Evolutionary conservation across 305 asterid genomes (phyloP).

Genomic region (Fraxinus baroniana): DNA sequence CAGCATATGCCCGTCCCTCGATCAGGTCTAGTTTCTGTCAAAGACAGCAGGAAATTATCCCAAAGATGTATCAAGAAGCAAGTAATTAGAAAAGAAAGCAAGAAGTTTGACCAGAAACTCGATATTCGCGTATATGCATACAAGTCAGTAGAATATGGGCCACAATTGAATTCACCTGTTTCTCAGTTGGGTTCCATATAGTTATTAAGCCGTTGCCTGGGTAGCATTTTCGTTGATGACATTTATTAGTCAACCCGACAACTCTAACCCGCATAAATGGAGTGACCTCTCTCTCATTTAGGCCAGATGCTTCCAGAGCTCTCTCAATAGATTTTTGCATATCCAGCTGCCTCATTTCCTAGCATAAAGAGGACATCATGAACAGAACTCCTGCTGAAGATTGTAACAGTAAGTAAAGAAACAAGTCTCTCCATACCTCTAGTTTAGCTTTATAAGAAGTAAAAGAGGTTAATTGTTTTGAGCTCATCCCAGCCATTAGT

Average conservation of each 20-base stretch:
- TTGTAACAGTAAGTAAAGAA: constrained; percentile 17
- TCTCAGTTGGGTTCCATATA: constrained; percentile 87
- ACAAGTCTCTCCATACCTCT: constrained; percentile 52
- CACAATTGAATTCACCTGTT: constrained; percentile 52
- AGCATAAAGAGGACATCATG: constrained; percentile 24
- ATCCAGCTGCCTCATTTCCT: constrained; percentile 64
- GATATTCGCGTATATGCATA: constrained; percentile 3
- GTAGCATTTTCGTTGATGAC: constrained; percentile 33
- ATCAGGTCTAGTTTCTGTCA: constrained; percentile 57
- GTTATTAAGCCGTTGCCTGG: constrained; percentile 69
- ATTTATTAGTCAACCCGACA: constrained; percentile 63
- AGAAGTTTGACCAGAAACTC: background rate
- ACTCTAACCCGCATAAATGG: constrained; percentile 87
- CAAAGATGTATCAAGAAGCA: constrained; percentile 13
- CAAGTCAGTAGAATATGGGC: constrained; percentile 16
- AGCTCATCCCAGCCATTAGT: constrained; percentile 96
- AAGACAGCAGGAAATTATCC: constrained; percentile 18
- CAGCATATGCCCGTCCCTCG: constrained; percentile 84
- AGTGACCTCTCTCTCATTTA: constrained; percentile 69
- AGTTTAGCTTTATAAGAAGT: constrained; percentile 73
- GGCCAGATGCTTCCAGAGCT: constrained; percentile 83
- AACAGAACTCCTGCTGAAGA: constrained; percentile 3
- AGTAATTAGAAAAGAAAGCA: background rate
- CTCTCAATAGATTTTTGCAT: constrained; percentile 63
- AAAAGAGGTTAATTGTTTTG: constrained; percentile 72